A percentile compares a stretch with the other conserved stretches of the same genome.
These are phyloP conservation scores for Aspergillus saccharolyticus DNA, from an alignment of 495 filamentous ascomycete species.

Conservation along the genomic window DNA sequence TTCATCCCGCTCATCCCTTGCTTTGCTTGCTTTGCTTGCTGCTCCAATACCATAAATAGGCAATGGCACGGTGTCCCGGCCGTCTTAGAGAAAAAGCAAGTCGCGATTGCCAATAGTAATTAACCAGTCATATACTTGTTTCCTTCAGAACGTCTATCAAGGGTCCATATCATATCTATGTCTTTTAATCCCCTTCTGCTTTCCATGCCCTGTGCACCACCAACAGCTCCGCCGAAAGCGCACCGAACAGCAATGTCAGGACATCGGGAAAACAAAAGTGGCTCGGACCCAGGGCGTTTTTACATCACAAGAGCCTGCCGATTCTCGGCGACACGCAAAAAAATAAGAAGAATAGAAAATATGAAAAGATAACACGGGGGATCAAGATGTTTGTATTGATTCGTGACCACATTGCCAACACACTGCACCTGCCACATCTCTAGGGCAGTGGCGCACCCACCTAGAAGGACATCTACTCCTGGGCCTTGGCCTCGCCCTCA, in stretches of 20 bases:
- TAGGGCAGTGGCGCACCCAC: constrained; percentile 6
- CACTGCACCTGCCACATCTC: constrained; percentile 10
- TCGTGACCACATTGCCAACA: constrained; percentile 22
- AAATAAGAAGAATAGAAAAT: neutral
- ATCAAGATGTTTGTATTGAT: constrained; percentile 19
- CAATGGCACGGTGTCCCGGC: too few species aligned
- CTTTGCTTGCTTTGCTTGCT: too few species aligned
- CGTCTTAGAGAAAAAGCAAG: too few species aligned
- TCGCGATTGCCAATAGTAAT: neutral
- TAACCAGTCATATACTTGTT: neutral
- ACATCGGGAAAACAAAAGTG: neutral
- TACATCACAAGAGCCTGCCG: constrained; percentile 1
- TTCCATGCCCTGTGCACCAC: neutral
- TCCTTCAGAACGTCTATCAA: neutral
- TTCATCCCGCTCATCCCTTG: neutral
- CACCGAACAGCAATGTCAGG: neutral
- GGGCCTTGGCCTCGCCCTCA: constrained; percentile 38
- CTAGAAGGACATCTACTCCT: constrained; percentile 31
- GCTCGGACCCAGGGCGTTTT: neutral
- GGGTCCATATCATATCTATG: neutral
- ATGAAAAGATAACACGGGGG: constrained; percentile 8
- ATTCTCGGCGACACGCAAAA: neutral
- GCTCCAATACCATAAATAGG: neutral
- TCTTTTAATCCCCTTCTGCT: neutral
- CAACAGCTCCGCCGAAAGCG: neutral